A percentile compares a stretch with the other conserved stretches of the same genome.
phyloP scores from a whole-genome alignment of 192 early-diverging fungal genomes.

The Coemansia sp. region DNA sequence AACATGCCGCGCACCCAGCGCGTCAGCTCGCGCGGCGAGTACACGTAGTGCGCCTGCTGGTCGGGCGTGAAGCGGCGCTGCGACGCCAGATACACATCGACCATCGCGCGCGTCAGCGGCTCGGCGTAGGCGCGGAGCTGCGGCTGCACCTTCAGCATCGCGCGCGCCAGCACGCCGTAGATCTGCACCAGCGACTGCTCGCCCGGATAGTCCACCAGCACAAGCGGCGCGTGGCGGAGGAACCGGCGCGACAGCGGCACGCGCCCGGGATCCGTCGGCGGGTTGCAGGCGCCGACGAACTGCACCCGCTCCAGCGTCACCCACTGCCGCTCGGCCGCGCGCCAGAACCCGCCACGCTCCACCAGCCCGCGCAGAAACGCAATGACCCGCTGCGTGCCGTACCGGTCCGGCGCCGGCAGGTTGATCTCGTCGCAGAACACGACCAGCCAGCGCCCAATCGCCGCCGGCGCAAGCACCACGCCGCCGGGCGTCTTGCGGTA shows the following conservation, averaged over 20 bases:
- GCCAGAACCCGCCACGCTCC: constrained; percentile 96
- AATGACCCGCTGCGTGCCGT: constrained; percentile 97
- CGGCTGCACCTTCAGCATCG: constrained; percentile 92
- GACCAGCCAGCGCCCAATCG: constrained; percentile 92
- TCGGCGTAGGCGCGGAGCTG: constrained; percentile 86
- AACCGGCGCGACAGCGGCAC: constrained; percentile 94
- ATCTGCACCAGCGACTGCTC: constrained; percentile 89
- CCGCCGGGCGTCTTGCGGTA: constrained; percentile 94
- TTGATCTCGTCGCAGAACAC: constrained; percentile 99
- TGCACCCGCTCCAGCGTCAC: constrained; percentile 96
- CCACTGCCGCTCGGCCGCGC: constrained; percentile 87
- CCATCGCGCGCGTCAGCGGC: constrained; percentile 92
- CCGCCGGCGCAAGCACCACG: constrained; percentile 77
- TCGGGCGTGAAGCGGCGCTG: constrained; percentile 95
- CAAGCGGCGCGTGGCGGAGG: constrained; percentile 92
- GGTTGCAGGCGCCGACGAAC: constrained; percentile 99
- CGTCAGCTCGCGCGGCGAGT: constrained; percentile 98
- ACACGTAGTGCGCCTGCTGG: constrained; percentile 98
- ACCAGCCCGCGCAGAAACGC: constrained; percentile 94
- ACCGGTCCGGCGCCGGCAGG: constrained; percentile 92
- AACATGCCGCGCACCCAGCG: constrained; percentile 98
- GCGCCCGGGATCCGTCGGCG: constrained; percentile 98
- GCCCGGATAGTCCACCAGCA: constrained; percentile 99
- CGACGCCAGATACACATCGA: constrained; percentile 89
- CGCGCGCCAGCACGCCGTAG: constrained; percentile 90